Conservation (phyloP, 1,139 yeast genomes). For the Barnettozyma hawaiiensis region DNA sequence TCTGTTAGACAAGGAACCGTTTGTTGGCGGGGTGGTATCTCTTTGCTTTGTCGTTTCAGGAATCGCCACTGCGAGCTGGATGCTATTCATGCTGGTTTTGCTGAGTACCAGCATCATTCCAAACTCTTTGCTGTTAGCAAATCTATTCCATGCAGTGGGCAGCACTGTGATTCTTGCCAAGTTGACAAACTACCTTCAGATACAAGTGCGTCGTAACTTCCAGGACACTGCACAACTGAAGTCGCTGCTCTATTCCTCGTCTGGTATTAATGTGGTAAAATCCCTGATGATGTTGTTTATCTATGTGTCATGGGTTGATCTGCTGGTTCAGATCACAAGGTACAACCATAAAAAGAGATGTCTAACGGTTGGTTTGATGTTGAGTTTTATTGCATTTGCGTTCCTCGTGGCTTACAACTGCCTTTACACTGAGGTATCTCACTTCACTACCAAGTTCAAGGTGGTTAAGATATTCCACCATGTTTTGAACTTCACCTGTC, state of each 20-base stretch:
- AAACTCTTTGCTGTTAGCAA: slow-evolving; percentile 39
- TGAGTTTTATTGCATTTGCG: slow-evolving; percentile 10
- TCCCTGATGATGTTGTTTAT: slow-evolving; percentile 34
- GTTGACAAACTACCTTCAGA: slow-evolving; percentile 33
- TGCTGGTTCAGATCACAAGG: slow-evolving; percentile 21
- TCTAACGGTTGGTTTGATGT: slow-evolving; percentile 9
- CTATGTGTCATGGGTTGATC: slow-evolving; percentile 38
- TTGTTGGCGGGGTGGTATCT: slow-evolving; percentile 28
- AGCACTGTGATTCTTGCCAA: slow-evolving; percentile 38
- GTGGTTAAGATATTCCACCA: slow-evolving; percentile 16
- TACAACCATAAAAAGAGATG: slow-evolving; percentile 22
- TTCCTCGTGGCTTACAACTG: slow-evolving; percentile 12
- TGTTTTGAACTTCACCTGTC: slow-evolving; percentile 18
- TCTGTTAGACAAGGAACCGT: slow-evolving; percentile 23
- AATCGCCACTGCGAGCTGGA: slow-evolving; percentile 43
- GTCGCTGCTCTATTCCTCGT: slow-evolving; percentile 29
- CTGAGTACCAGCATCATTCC: slow-evolving; percentile 50
- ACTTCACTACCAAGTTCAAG: background rate
- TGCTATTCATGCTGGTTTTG: slow-evolving; percentile 42
- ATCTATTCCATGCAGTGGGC: slow-evolving; percentile 40
- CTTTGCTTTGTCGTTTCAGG: slow-evolving; percentile 29
- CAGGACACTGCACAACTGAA: slow-evolving; percentile 37
- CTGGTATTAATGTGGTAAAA: slow-evolving; percentile 31
- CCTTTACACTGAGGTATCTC: background rate
- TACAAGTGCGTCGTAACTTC: slow-evolving; percentile 36